phyloP scores from a whole-genome alignment of 352 stramenopile species.

The Globisporangium solare region DNA sequence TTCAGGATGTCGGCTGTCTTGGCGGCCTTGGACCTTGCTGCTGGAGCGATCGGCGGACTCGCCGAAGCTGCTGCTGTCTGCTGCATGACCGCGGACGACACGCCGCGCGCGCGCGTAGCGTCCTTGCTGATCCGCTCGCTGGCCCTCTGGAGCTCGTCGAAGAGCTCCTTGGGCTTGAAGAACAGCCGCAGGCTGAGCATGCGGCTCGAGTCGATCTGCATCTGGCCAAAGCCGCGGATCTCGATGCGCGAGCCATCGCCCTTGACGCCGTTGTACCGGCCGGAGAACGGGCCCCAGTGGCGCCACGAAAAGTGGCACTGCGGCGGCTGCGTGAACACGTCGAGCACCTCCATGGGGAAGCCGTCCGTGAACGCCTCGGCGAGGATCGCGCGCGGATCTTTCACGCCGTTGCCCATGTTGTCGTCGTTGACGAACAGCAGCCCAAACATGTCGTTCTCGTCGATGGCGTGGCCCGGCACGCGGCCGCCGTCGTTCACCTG shows the following conservation, averaged over 20 bases:
- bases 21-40: constrained; percentile 8
- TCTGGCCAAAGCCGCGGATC: constrained; percentile 66
- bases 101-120: constrained; percentile 10
- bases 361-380: constrained; percentile 64
- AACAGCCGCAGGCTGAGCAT: constrained; percentile 59
- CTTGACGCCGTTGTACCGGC: constrained; percentile 54
- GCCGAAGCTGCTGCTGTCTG: neutral
- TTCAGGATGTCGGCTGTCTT: constrained; percentile 35
- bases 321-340: constrained; percentile 74
- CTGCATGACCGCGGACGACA: constrained; percentile 1
- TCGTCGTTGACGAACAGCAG: constrained; percentile 53
- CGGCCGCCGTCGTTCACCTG: constrained; percentile 65
- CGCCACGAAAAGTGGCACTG: constrained; percentile 77
- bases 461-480: constrained; percentile 33
- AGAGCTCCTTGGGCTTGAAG: constrained; percentile 62
- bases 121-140: constrained; percentile 14
- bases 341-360: constrained; percentile 76
- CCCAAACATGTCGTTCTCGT: constrained; percentile 66
- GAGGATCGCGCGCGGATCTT: constrained; percentile 47
- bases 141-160: constrained; percentile 35
- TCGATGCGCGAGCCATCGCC: constrained; percentile 56
- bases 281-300: constrained; percentile 74
- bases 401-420: constrained; percentile 30
- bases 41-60: neutral
- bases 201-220: constrained; percentile 47